phyloP scores from a whole-genome alignment of 73 alveolate species.

The Urostyla sp. region DNA sequence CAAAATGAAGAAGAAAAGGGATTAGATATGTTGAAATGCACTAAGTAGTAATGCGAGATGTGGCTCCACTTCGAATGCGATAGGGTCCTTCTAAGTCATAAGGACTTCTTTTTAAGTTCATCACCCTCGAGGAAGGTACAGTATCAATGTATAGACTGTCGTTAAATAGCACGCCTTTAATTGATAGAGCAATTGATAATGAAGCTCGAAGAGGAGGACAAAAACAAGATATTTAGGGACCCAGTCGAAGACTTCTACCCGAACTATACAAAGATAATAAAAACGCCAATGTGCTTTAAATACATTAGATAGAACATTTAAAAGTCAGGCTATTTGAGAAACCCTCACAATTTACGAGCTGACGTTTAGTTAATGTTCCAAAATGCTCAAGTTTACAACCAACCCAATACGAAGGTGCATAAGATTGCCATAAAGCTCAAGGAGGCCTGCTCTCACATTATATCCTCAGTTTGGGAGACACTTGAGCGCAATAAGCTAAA shows the following conservation, averaged over 20 bases:
- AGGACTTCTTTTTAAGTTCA: slow-evolving; percentile 54
- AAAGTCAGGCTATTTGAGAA: slow-evolving; percentile 73
- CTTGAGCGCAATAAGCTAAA: slow-evolving; percentile 26
- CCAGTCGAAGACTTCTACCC: slow-evolving; percentile 82
- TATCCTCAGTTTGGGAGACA: slow-evolving; percentile 46
- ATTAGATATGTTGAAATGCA: slow-evolving; percentile 58
- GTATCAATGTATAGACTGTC: slow-evolving; percentile 84
- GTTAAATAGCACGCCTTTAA: slow-evolving; percentile 60
- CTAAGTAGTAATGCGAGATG: slow-evolving; percentile 87
- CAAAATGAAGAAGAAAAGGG: slow-evolving; percentile 54
- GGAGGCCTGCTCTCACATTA: slow-evolving; percentile 54
- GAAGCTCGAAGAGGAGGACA: slow-evolving; percentile 73
- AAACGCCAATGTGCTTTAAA: slow-evolving; percentile 88
- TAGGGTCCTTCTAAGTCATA: slow-evolving; percentile 53
- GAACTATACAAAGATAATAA: slow-evolving; percentile 78
- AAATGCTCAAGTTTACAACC: slow-evolving; percentile 86
- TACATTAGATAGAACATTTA: slow-evolving; percentile 72
- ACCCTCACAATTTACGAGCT: slow-evolving; percentile 70
- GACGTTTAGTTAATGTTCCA: slow-evolving; percentile 81
- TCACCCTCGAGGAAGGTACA: slow-evolving; percentile 51
- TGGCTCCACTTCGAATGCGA: slow-evolving; percentile 88
- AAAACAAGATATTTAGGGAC: slow-evolving; percentile 70
- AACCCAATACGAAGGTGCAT: slow-evolving; percentile 80
- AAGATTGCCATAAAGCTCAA: slow-evolving; percentile 84
- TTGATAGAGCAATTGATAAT: slow-evolving; percentile 66